Base-by-base conservation (phyloP, 371 early-diverging fungal genomes). In the Mortierella sp. region DNA sequence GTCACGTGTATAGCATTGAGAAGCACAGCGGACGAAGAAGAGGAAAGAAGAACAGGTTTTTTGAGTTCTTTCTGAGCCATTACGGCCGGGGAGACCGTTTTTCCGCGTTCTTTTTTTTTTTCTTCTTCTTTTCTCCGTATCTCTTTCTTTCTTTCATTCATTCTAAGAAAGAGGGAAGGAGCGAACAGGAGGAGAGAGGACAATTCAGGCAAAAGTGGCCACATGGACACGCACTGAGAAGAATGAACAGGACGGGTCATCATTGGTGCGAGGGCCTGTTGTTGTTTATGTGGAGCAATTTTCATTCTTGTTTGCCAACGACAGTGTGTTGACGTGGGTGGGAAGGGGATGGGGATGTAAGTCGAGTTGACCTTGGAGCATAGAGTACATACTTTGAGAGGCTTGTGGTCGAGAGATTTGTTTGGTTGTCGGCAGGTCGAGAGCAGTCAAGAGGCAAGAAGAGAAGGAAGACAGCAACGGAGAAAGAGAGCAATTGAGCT, bases 21-120 rank as follows among this genome's bases (percentile, higher is more conserved):
- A 3, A 26, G 48, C 48, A 46, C 48, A 46, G 48, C 48, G 48
- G 1, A 10, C 5, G 48, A 46, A n/a, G n/a, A n/a, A n/a, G n/a
- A n/a, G n/a, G n/a, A n/a, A n/a, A n/a, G n/a, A 57, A 57, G 64
- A 64, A 64, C 64, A 74, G 46, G 31, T 64, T 50, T 59, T 74
- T 75, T 64, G 34, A 28, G 40, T 48, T 43, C 37, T 51, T 51
- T 54, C 26, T 16, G 26, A 44, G 44, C 34, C 28, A 37, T 3
- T 16, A 37, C 21, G 34, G 34, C 21, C 64, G 64, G 64, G 34
- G 64, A 64, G 34, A 64, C 64, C 40, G 37, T 64, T 64, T 64
- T 34, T 10, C 64, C 64, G 64, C 64, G 64, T 64, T 64, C 37
- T 37, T 26, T 73, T 73, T 57, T 40, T 40, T 28, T 13, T 0